These are phyloP conservation scores for Rhizoclosmatium globosum DNA, from an alignment of 192 early-diverging fungal genomes.

Conservation along the genomic window DNA sequence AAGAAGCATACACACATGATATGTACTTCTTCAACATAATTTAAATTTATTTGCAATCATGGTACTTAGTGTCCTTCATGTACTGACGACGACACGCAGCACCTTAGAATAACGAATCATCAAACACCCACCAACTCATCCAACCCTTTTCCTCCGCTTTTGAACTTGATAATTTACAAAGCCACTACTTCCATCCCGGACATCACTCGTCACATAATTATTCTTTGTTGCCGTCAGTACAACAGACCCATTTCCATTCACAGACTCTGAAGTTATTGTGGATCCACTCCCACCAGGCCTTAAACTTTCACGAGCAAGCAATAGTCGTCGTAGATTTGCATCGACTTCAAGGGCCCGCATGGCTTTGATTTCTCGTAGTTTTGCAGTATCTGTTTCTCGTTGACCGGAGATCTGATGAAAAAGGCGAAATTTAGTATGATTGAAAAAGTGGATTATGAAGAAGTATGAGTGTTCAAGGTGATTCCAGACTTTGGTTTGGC, in stretches of 20 bases:
- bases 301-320: slow-evolving; percentile 32
- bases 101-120: neutral
- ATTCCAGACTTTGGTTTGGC: neutral
- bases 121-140: neutral
- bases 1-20: no score
- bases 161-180: slow-evolving; percentile 14
- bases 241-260: neutral
- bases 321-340: slow-evolving; percentile 35
- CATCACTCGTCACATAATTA: neutral
- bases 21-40: no score
- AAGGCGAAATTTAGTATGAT: neutral
- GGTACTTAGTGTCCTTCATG: no score
- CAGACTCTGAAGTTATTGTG: neutral
- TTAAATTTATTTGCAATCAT: no score
- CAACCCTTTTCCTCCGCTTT: neutral
- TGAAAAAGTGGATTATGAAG: neutral
- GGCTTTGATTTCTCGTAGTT: slow-evolving; percentile 40
- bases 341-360: slow-evolving; percentile 30
- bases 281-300: neutral
- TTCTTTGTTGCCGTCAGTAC: neutral
- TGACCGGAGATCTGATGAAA: slow-evolving; percentile 32
- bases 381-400: slow-evolving; percentile 23
- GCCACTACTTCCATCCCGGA: neutral
- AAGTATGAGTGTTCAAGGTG: neutral
- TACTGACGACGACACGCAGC: no score